Base-by-base conservation (phyloP, 2,329 filamentous ascomycete species). In the Blastomyces gilchristii region DNA sequence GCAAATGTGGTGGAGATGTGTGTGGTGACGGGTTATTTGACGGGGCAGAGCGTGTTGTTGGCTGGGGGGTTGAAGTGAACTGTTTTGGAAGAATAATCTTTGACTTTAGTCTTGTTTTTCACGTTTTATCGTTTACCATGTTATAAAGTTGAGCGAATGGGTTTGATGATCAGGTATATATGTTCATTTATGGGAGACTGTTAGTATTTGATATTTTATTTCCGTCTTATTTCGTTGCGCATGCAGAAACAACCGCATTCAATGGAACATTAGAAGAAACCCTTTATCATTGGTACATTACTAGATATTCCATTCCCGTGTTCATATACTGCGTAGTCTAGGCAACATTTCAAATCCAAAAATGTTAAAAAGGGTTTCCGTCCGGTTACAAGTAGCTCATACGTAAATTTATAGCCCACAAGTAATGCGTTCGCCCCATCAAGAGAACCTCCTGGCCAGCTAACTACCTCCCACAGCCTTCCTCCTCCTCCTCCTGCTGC, bases 1-100 rank as follows among this genome's bases (percentile, higher is more conserved):
- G 84, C 83, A 1, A 85, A 84, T 69, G 79, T 82, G 39, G 84
- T 87, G 7, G 80, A 79, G 2, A 85, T 86, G 84, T 73, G 85
- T 57, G 82, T 79, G 65, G 79, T 75, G 68, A 86, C 83, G n/a
- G 84, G 84, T 0, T 86, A 86, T 66, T 73, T 84, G 74, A 85
- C 82, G 0, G 82, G 81, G 0, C 82, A 84, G 71, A 83, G 81
- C 65, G 75, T 84, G 43, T 65, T 84, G 67, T 67, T 83, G 64
- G 80, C 78, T 50, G 82, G 81, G 25, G 81, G 81, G 1, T 71
- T 83, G 67, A 82, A 82, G 68, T 82, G 71, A 63, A 63, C 4
- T 25, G 18, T 8, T 37, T 37, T 37, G 31, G 9, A 11, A 47
- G 45, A 6, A 14, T n/a, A 1, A 1, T 25, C 2, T 22, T 11